These are phyloP conservation scores for Aspergillus tubingensis DNA, from an alignment of 2,329 filamentous ascomycete genomes.

Conservation along the genomic window DNA sequence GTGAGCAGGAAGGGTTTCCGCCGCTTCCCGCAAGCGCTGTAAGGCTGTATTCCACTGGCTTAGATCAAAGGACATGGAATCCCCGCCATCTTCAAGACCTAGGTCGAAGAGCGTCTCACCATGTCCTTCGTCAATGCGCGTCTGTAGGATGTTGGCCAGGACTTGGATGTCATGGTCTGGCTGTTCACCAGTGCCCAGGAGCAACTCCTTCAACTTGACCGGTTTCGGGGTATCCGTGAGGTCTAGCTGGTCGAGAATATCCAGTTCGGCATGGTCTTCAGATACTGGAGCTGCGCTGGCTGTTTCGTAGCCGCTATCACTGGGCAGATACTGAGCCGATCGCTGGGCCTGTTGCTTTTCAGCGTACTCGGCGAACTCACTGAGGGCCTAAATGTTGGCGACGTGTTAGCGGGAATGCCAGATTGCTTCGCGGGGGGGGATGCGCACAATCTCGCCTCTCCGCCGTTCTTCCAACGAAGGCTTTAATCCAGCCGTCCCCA, in stretches of 20 bases:
- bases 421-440: conserved; percentile 4
- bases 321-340: conserved; percentile 39
- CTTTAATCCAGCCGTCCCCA: conserved; percentile 51
- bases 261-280: conserved; percentile 83
- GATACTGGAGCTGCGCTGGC: conserved; percentile 36
- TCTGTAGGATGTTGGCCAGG: conserved; percentile 66
- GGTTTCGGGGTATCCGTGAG: conserved; percentile 68
- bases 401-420: conserved; percentile 12
- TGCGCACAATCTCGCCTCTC: conserved; percentile 77
- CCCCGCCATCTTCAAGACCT: conserved; percentile 85
- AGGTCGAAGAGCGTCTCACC: conserved; percentile 91
- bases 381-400: conserved; percentile 63
- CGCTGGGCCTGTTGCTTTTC: conserved; percentile 79
- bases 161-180: conserved; percentile 62
- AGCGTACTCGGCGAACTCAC: conserved; percentile 96
- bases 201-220: conserved; percentile 72
- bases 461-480: conserved; percentile 75
- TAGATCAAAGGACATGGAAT: conserved; percentile 74
- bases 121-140: conserved; percentile 76
- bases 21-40: conserved; percentile 64
- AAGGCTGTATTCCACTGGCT: conserved; percentile 76
- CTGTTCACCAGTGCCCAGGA: conserved; percentile 60
- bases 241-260: conserved; percentile 78
- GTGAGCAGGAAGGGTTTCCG: conserved; percentile 67
- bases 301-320: conserved; percentile 46